Percentiles rank a stretch among this genome's conserved stretches.
phyloP scores from a whole-genome alignment of 2,329 filamentous ascomycete genomes.

The Exophiala sideris region DNA sequence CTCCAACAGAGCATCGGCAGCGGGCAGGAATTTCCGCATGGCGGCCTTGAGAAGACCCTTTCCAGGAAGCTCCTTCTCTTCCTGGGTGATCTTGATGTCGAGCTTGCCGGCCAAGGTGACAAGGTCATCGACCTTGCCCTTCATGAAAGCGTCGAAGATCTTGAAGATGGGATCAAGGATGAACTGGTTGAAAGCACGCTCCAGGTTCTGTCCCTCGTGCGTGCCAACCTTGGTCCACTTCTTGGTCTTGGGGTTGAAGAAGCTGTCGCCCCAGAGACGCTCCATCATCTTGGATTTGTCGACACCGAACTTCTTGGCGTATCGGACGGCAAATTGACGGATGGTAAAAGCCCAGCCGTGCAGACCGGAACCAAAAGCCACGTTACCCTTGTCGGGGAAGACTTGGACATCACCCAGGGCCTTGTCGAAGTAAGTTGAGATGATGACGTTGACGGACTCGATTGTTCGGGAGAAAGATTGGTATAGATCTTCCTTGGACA shows the following conservation, averaged over 20 bases:
- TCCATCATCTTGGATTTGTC: slow-evolving; percentile 99
- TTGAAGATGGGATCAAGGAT: slow-evolving; percentile 99
- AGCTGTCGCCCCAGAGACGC: slow-evolving; percentile 99
- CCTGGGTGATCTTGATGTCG: slow-evolving; percentile 79
- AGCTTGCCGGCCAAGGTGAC: slow-evolving; percentile 83
- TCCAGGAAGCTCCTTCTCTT: slow-evolving; percentile 92
- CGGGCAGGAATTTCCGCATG: slow-evolving; percentile 98
- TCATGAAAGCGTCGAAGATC: slow-evolving; percentile 94
- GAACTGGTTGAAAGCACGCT: slow-evolving; percentile 99
- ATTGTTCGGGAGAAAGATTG: slow-evolving; percentile 99
- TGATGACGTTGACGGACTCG: slow-evolving; percentile 99
- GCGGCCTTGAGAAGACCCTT: slow-evolving; percentile 97
- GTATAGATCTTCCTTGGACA: slow-evolving; percentile 98
- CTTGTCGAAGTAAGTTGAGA: slow-evolving; percentile 98
- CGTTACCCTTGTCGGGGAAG: slow-evolving; percentile 94
- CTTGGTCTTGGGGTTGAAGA: slow-evolving; percentile 99
- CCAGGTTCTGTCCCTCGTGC: slow-evolving; percentile 80
- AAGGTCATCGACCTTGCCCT: slow-evolving; percentile 97
- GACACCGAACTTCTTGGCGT: slow-evolving; percentile 99
- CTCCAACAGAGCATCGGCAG: slow-evolving; percentile 95
- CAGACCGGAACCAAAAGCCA: slow-evolving; percentile 98
- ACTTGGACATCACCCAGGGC: slow-evolving; percentile 95
- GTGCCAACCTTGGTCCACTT: slow-evolving; percentile 93
- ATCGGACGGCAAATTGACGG: slow-evolving; percentile 91
- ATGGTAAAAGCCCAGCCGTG: slow-evolving; percentile 99